Conservation (phyloP, 495 filamentous ascomycete genomes). For the Hypoxylon fuscum region DNA sequence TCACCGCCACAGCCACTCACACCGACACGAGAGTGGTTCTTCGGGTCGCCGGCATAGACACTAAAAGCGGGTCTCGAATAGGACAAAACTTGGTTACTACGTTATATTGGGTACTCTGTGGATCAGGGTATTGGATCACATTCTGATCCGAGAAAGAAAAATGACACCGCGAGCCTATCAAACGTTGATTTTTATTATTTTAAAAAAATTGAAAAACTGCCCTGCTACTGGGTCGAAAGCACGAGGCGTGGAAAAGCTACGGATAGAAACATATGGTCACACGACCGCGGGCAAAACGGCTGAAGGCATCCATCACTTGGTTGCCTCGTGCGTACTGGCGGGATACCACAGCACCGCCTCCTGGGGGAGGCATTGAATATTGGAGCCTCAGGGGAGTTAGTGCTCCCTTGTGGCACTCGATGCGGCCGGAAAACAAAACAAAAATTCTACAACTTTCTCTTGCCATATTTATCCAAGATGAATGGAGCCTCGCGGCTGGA, state of each 20-base stretch:
- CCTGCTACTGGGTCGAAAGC: conserved; percentile 8
- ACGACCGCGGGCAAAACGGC: conserved; percentile 33
- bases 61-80: conserved; percentile 16
- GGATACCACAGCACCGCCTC: conserved; percentile 33
- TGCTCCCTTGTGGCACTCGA: conserved; percentile 1
- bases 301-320: conserved; percentile 18
- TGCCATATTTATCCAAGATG: conserved; percentile 43
- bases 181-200: conserved; percentile 22
- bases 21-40: conserved; percentile 39
- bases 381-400: neutral
- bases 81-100: neutral
- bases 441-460: conserved; percentile 22
- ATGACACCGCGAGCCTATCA: conserved; percentile 22
- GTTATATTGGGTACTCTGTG: conserved; percentile 15
- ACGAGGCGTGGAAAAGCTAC: conserved; percentile 11
- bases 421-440: conserved; percentile 3
- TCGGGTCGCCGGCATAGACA: conserved; percentile 48
- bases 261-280: conserved; percentile 41
- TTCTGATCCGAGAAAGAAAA: conserved; percentile 12
- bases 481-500: conserved; percentile 57
- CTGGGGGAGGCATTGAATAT: conserved; percentile 9
- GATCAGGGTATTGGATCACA: conserved; percentile 20
- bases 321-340: conserved; percentile 8
- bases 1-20: conserved; percentile 55
- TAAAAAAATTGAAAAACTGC: conserved; percentile 14